Evolutionary conservation across 2,329 filamentous ascomycete genomes (phyloP).

Genomic region (Boeremia lycopersici): DNA sequence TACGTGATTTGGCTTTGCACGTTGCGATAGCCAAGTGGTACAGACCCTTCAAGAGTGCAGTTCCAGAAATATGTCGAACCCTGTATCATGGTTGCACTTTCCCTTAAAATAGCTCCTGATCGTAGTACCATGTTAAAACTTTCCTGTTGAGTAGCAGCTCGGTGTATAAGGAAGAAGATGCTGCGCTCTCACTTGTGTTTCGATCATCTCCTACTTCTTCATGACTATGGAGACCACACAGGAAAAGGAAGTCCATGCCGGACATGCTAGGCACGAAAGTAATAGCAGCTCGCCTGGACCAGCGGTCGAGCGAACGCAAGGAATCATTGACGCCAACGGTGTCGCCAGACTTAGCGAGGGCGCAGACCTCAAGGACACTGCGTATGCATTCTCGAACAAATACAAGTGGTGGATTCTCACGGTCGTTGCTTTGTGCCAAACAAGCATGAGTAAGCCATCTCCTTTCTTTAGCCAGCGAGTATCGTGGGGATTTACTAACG

Average conservation of each 20-base stretch:
- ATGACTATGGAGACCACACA: slow-evolving; percentile 3
- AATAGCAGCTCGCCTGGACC: background rate
- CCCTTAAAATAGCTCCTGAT: too few relatives aligned
- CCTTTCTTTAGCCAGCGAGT: background rate
- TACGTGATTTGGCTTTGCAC: too few relatives aligned
- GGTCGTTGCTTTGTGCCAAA: slow-evolving; percentile 60
- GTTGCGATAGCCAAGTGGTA: too few relatives aligned
- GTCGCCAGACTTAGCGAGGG: slow-evolving; percentile 23
- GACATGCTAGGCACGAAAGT: background rate
- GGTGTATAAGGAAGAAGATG: too few relatives aligned
- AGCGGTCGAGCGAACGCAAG: background rate
- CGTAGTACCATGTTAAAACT: too few relatives aligned
- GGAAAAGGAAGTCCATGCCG: background rate
- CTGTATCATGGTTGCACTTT: too few relatives aligned
- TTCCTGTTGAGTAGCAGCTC: too few relatives aligned
- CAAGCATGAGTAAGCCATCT: slow-evolving; percentile 55
- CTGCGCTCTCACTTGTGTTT: too few relatives aligned
- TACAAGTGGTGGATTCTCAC: slow-evolving; percentile 61
- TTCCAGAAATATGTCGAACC: too few relatives aligned
- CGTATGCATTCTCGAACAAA: slow-evolving; percentile 52
- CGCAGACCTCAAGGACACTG: slow-evolving; percentile 44
- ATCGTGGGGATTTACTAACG: slow-evolving; percentile 36
- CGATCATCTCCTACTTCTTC: background rate
- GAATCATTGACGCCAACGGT: background rate
- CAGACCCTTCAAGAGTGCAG: too few relatives aligned